Evolutionary conservation across 1,284 basidiomycete species (phyloP).

Genomic region (Apiotrichum akiyoshidainum): DNA sequence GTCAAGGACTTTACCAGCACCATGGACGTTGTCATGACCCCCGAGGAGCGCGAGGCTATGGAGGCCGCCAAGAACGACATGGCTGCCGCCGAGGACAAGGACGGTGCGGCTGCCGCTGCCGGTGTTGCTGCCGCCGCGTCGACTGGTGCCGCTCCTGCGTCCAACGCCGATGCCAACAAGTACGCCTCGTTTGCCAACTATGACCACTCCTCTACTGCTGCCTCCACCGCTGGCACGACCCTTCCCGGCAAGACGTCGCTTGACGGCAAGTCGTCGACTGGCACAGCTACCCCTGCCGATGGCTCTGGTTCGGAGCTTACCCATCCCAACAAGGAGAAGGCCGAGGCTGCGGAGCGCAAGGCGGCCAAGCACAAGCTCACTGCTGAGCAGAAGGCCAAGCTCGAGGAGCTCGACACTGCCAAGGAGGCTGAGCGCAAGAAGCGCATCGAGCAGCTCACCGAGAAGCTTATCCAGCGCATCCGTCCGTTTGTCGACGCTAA

Average conservation of each 20-base stretch:
- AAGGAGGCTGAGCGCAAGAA: slow-evolving; percentile 71
- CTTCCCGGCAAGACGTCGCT: slow-evolving; percentile 12
- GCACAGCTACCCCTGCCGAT: slow-evolving; percentile 9
- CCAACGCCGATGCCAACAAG: too few relatives aligned
- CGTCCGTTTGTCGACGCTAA: slow-evolving; percentile 85
- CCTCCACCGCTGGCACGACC: slow-evolving; percentile 17
- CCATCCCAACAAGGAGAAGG: slow-evolving; percentile 30
- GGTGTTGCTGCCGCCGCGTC: slow-evolving; percentile 20
- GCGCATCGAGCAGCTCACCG: slow-evolving; percentile 65
- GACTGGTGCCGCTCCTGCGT: not conserved
- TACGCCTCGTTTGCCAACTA: too few relatives aligned
- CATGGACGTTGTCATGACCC: slow-evolving; percentile 59
- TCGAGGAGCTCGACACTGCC: slow-evolving; percentile 74
- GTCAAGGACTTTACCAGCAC: slow-evolving; percentile 63
- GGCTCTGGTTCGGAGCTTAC: slow-evolving; percentile 27
- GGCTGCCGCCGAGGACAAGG: slow-evolving; percentile 14
- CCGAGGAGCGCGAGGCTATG: slow-evolving; percentile 86
- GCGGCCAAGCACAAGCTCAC: slow-evolving; percentile 64
- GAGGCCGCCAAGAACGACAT: slow-evolving; percentile 56
- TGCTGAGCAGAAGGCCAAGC: slow-evolving; percentile 77
- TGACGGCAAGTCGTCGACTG: slow-evolving; percentile 24
- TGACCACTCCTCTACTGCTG: slow-evolving; percentile 6
- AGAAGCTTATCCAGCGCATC: slow-evolving; percentile 76
- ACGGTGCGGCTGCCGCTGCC: slow-evolving; percentile 8
- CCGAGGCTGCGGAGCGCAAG: slow-evolving; percentile 36